A percentile compares a stretch with the other conserved stretches of the same genome.
Evolutionary conservation across 768 basidiomycete species (phyloP).

Genomic region (Lentinula edodes): DNA sequence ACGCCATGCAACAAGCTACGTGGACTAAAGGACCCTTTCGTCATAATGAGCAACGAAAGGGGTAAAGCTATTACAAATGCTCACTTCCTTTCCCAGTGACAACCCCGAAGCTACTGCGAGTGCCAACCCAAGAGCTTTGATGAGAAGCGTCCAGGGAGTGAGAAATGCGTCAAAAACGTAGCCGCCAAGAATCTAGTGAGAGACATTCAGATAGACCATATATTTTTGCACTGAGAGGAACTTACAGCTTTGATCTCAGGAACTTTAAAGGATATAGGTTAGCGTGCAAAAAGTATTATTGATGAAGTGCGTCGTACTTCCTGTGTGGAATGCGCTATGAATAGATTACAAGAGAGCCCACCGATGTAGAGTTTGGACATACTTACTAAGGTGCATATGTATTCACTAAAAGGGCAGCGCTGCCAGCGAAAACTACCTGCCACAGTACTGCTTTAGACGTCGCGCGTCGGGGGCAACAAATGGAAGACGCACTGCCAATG

Average conservation of each 20-base stretch:
- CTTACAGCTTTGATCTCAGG: slow-evolving; percentile 76
- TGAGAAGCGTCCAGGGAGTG: slow-evolving; percentile 80
- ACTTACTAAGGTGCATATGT: slow-evolving; percentile 69
- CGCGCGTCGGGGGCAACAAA: neutral
- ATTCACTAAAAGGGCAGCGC: slow-evolving; percentile 58
- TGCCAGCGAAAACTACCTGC: slow-evolving; percentile 57
- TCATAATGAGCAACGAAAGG: slow-evolving; percentile 1
- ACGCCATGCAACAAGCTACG: slow-evolving; percentile 79
- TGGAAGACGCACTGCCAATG: slow-evolving; percentile 47
- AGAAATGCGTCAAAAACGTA: slow-evolving; percentile 86
- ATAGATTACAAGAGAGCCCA: neutral
- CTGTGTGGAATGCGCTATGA: slow-evolving; percentile 68
- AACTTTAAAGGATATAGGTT: slow-evolving; percentile 31
- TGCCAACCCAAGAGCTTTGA: slow-evolving; percentile 79
- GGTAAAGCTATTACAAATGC: slow-evolving; percentile 11
- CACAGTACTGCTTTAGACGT: neutral
- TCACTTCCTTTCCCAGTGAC: slow-evolving; percentile 79
- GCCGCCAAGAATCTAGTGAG: slow-evolving; percentile 63
- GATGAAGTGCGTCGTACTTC: slow-evolving; percentile 45
- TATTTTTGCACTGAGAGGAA: neutral
- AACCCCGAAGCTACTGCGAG: slow-evolving; percentile 82
- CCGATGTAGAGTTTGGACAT: neutral
- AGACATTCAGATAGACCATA: neutral
- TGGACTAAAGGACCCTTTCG: slow-evolving; percentile 76
- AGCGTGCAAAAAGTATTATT: neutral